phyloP scores from a whole-genome alignment of 2,329 filamentous ascomycete genomes.

The Beauveria brongniartii region DNA sequence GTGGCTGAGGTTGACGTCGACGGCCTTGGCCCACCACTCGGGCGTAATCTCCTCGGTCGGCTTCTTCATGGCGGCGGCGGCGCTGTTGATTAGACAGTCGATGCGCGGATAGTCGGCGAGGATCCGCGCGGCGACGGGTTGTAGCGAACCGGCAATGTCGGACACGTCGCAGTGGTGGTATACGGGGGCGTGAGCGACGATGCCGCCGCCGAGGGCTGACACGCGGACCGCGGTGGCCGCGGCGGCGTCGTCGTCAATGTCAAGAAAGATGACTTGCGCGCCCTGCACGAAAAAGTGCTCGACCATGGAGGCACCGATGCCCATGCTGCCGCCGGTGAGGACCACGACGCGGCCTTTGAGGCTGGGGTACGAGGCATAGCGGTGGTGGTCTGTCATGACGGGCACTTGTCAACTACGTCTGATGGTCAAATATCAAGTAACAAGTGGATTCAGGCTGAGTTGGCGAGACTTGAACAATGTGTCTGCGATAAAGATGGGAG shows the following conservation, averaged over 20 bases:
- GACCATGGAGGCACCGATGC: constrained; percentile 32
- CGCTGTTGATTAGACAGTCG: constrained; percentile 85
- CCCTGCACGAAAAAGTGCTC: constrained; percentile 31
- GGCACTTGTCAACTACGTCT: too few species aligned
- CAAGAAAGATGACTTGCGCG: constrained; percentile 31
- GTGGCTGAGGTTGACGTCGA: constrained; percentile 34
- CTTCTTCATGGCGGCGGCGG: constrained; percentile 37
- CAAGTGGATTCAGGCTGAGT: too few species aligned
- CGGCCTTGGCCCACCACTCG: constrained; percentile 27
- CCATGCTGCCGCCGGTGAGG: constrained; percentile 32
- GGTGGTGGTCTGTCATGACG: background rate
- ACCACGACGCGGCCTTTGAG: constrained; percentile 27
- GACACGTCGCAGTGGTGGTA: constrained; percentile 32
- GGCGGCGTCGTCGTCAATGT: constrained; percentile 24
- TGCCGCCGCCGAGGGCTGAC: constrained; percentile 11
- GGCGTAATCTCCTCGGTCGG: constrained; percentile 25
- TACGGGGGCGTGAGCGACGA: constrained; percentile 18
- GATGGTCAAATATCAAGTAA: too few species aligned
- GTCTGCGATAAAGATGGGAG: background rate
- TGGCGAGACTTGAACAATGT: too few species aligned
- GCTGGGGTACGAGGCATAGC: constrained; percentile 26
- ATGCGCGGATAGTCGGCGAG: constrained; percentile 41
- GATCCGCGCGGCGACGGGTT: constrained; percentile 23
- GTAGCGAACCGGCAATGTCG: constrained; percentile 21
- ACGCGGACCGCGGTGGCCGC: constrained; percentile 17